Conservation (phyloP, 179 eudicot genomes). For the Silene coronaria region DNA sequence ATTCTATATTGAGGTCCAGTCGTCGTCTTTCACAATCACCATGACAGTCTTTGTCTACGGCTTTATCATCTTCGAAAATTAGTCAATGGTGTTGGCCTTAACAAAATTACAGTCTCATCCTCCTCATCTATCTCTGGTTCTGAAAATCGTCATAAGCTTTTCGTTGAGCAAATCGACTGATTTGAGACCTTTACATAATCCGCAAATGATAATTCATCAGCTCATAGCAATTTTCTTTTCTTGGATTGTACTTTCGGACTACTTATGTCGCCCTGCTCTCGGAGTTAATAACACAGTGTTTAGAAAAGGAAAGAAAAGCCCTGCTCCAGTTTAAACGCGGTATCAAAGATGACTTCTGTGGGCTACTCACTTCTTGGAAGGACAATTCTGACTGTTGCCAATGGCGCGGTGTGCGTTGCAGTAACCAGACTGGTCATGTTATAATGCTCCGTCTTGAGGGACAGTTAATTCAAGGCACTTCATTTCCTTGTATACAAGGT, state of each 20-base stretch:
- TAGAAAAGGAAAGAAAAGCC: slow-evolving; percentile 14
- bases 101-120: too few species aligned
- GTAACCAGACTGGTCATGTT: slow-evolving; percentile 19
- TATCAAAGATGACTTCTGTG: neutral
- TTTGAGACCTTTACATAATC: too few species aligned
- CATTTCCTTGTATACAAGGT: slow-evolving; percentile 19
- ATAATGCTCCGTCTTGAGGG: slow-evolving; percentile 2
- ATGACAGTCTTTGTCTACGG: too few species aligned
- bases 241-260: neutral
- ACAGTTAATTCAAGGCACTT: too few species aligned
- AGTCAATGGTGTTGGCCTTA: too few species aligned
- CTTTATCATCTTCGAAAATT: too few species aligned
- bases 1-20: neutral
- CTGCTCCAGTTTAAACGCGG: slow-evolving; percentile 18
- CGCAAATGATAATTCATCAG: neutral
- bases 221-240: neutral
- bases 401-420: slow-evolving; percentile 22
- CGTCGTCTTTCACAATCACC: neutral
- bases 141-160: too few species aligned
- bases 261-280: neutral
- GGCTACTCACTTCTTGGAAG: slow-evolving; percentile 15
- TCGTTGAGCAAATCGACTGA: too few species aligned
- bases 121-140: too few species aligned
- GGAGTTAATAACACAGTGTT: neutral
- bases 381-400: slow-evolving; percentile 17